phyloP scores from a whole-genome alignment of 768 basidiomycete genomes.

The Kondoa subrosea region DNA sequence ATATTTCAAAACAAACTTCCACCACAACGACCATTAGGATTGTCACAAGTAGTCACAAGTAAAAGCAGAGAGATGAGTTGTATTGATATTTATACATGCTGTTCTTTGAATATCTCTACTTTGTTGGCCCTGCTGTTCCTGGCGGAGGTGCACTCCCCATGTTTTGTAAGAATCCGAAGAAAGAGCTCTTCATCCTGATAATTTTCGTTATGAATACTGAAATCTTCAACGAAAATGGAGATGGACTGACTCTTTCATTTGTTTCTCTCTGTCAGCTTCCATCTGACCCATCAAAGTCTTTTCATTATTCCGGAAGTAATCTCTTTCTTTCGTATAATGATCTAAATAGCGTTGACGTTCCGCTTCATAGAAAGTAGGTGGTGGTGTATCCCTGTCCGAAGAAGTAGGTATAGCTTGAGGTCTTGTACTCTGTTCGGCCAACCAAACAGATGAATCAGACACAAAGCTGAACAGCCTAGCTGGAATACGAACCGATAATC shows the following conservation, averaged over 20 bases:
- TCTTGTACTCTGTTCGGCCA: not conserved
- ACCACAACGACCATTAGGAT: no score
- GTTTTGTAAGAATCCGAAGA: conserved; percentile 21
- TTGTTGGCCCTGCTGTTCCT: no score
- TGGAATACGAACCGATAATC: not conserved
- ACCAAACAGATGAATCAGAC: not conserved
- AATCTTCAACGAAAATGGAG: not conserved
- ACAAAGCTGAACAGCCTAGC: not conserved
- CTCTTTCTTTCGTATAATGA: conserved; percentile 41
- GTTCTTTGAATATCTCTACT: no score
- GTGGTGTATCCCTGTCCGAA: not conserved
- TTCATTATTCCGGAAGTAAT: conserved; percentile 41
- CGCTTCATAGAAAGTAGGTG: not conserved
- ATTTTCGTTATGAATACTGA: not conserved
- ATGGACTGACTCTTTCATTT: conserved; percentile 27
- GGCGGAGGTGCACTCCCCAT: conserved; percentile 6
- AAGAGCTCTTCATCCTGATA: conserved; percentile 18
- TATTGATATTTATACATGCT: no score
- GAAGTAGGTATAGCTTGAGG: not conserved
- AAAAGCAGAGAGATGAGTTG: no score
- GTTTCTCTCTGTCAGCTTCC: conserved; percentile 42
- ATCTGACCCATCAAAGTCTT: conserved; percentile 39
- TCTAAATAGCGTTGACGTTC: conserved; percentile 7
- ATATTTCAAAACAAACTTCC: no score
- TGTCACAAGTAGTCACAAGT: no score